Base-by-base conservation (phyloP, 2,329 filamentous ascomycete species). In the Arachnomyces sp. region DNA sequence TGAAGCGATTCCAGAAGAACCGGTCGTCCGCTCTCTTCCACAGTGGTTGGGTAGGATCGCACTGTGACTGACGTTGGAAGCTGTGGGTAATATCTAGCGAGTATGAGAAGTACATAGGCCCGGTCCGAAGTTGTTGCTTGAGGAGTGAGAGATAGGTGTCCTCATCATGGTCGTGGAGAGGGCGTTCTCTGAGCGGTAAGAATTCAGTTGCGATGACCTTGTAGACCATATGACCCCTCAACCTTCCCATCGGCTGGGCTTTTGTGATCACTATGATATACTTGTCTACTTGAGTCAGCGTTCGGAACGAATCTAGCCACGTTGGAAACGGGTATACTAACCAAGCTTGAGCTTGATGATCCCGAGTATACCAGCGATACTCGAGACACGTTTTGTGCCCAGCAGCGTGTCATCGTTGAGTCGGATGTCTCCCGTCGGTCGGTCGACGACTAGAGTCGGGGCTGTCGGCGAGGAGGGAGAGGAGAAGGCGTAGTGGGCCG, bases 71-170 rank as follows among this genome's bases (percentile, higher is more conserved):
- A 48, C 92, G 81, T 67, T 98, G 92, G 69, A 96, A 94, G 59
- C 79, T 89, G 71, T 94, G 98, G 52, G 92, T 98, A 49, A 98
- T 76, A 64, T 98, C 92, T 61, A 94, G 79, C 7, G 89, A 90
- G 70, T 98, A 98, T 42, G 92, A 96, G 58, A 95, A 98, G 74
- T 94, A 96, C 82, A 96, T 88, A 7, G 90, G 87, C 0, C 84
- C 85, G 9, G 77, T 81, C 60, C 84, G 83, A 52, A 98, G 75
- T 47, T 92, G 80, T 35, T 75, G 78, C 63, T 88, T 88, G 52
- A 98, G 76, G 39, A 96, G 73, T 36, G 72, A 67, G 40, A 96
- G 75, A 63, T 95, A 96, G 52, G 79, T 84, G 64, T 96, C 90
- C 71, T 98, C 92, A 60, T 98, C 92, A 33, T 82, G 79, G 58